Conservation (phyloP, 23 red algal genomes). For the Rhodosorus marinus region DNA sequence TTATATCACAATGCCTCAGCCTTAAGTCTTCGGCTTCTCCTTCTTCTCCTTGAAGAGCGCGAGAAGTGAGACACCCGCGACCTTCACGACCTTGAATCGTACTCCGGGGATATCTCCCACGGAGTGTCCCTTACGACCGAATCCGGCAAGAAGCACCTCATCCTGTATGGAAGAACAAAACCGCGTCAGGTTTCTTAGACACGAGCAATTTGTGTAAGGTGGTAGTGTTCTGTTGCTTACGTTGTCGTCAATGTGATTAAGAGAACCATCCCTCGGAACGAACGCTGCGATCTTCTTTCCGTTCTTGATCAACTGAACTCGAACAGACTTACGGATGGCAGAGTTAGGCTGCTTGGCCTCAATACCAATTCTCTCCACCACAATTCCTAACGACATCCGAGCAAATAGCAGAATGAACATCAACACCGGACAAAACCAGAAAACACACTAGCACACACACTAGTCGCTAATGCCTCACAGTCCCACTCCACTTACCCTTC, state of each 20-base stretch:
- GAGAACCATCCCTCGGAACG: constrained; percentile 85
- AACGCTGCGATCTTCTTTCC: constrained; percentile 99
- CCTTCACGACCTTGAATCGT: constrained; percentile 98
- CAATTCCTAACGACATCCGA: too few species aligned
- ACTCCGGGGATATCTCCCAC: constrained; percentile 98
- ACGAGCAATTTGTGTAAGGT: not conserved
- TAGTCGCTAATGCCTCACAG: too few species aligned
- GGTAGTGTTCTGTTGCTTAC: too few species aligned
- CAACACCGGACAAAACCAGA: too few species aligned
- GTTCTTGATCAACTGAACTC: constrained; percentile 99
- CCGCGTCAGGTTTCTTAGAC: not conserved
- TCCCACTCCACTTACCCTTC: too few species aligned
- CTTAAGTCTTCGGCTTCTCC: constrained; percentile 90
- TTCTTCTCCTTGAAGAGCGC: constrained; percentile 93
- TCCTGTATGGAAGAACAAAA: too few species aligned
- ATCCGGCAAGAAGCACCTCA: constrained; percentile 83
- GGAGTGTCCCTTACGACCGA: constrained; percentile 89
- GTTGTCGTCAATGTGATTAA: constrained; percentile 98
- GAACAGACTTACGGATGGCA: constrained; percentile 92
- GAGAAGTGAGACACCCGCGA: constrained; percentile 73
- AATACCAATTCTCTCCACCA: constrained; percentile 90
- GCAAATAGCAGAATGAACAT: too few species aligned
- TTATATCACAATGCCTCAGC: too few species aligned
- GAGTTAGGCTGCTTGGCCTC: constrained; percentile 99
- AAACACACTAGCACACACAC: too few species aligned